These are phyloP conservation scores for Pyrenopolyporus hunteri DNA, from an alignment of 495 filamentous ascomycete genomes.

Conservation along the genomic window DNA sequence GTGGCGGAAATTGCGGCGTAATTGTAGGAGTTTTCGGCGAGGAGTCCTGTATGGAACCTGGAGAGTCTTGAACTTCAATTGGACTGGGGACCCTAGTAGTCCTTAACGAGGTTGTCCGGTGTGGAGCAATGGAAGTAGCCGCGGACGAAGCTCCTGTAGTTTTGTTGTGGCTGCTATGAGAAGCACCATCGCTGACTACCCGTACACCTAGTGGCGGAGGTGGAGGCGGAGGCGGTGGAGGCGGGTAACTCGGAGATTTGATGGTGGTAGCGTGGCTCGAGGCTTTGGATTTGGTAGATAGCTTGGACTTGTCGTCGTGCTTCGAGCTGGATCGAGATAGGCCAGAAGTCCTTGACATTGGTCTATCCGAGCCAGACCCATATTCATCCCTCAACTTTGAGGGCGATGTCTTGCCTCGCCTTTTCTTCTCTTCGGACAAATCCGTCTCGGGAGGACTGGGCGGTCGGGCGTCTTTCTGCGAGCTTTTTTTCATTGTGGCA, in stretches of 20 bases:
- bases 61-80: constrained; percentile 50
- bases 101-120: constrained; percentile 54
- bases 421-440: constrained; percentile 52
- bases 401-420: constrained; percentile 44
- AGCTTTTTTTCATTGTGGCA: constrained; percentile 41
- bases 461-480: constrained; percentile 52
- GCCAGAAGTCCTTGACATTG: constrained; percentile 48
- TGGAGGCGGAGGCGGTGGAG: constrained; percentile 26
- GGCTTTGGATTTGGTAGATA: constrained; percentile 54
- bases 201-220: constrained; percentile 32
- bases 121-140: constrained; percentile 70
- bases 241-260: constrained; percentile 40
- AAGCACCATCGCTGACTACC: constrained; percentile 47
- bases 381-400: constrained; percentile 44
- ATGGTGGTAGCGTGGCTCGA: constrained; percentile 54
- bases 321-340: constrained; percentile 52
- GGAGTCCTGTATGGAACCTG: constrained; percentile 57
- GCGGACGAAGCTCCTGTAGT: constrained; percentile 38
- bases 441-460: constrained; percentile 64
- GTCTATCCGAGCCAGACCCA: constrained; percentile 39
- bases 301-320: constrained; percentile 51
- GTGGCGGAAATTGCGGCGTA: constrained; percentile 56
- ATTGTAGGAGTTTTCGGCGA: constrained; percentile 64
- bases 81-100: constrained; percentile 43
- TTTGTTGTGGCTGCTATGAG: constrained; percentile 49